Percentiles rank a stretch among this genome's conserved stretches.
These are phyloP conservation scores for Pythium scleroteichum DNA, from an alignment of 352 stramenopile genomes.

Conservation along the genomic window DNA sequence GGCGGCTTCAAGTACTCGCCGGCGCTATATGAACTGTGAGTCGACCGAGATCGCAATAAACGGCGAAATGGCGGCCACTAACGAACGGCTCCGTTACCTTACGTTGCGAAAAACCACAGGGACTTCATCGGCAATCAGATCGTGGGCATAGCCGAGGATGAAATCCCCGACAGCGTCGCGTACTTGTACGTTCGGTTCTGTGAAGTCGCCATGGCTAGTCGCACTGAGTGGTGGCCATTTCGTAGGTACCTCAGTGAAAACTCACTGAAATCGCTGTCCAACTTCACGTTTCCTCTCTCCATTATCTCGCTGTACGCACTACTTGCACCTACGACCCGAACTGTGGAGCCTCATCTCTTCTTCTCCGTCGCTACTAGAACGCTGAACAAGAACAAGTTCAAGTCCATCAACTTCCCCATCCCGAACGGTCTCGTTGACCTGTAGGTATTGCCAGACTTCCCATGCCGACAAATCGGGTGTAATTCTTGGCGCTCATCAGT, in stretches of 20 bases:
- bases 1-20: conserved; percentile 21
- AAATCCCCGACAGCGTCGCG: conserved; percentile 9
- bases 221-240: not conserved
- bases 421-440: conserved; percentile 7
- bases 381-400: conserved; percentile 1
- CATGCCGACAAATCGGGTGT: not conserved
- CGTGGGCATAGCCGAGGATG: conserved; percentile 11
- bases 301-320: conserved; percentile 6
- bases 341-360: not conserved
- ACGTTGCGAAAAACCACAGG: too few species aligned
- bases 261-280: conserved; percentile 5
- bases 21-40: conserved; percentile 13
- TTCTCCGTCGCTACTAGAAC: not conserved
- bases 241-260: conserved; percentile 15
- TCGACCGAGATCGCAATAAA: too few species aligned
- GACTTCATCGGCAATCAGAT: conserved; percentile 24
- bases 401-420: conserved; percentile 17
- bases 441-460: conserved; percentile 2
- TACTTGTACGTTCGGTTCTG: conserved; percentile 12
- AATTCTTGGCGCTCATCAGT: not conserved
- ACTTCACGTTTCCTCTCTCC: conserved; percentile 11
- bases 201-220: not conserved
- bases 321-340: too few species aligned
- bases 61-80: too few species aligned
- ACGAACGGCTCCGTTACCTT: too few species aligned